Percentiles rank a stretch among this genome's conserved stretches.
Evolutionary conservation across 2,329 filamentous ascomycete genomes (phyloP).

Genomic region (Aspergillus viridinutans): DNA sequence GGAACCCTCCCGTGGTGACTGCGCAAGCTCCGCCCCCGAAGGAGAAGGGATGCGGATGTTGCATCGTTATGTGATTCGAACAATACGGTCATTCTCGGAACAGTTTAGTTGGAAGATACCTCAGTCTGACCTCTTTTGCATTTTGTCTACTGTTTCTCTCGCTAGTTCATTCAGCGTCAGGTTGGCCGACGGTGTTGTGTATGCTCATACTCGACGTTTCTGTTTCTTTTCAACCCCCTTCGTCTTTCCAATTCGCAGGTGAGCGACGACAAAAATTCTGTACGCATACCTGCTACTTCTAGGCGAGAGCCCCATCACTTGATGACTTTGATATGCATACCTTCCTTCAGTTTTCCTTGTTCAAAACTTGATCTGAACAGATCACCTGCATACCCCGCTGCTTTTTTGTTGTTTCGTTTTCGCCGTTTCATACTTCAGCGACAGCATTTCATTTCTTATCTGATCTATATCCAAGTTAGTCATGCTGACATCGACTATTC

Average conservation of each 20-base stretch:
- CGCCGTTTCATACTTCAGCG: not conserved
- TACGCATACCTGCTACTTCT: not conserved
- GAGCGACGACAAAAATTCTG: not conserved
- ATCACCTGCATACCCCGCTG: constrained; percentile 1
- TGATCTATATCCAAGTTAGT: not conserved
- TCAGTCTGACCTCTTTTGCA: not conserved
- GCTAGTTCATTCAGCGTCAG: constrained; percentile 16
- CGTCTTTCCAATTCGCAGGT: not conserved
- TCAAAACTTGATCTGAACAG: constrained; percentile 59
- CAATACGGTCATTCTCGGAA: not conserved
- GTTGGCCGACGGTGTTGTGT: constrained; percentile 5
- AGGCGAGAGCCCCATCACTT: constrained; percentile 1
- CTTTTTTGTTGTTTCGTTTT: not conserved
- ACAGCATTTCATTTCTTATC: not conserved
- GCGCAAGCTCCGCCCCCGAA: constrained; percentile 51
- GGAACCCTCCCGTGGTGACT: constrained; percentile 45
- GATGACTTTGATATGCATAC: constrained; percentile 62
- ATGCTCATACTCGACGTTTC: constrained; percentile 1
- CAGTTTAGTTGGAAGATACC: not conserved
- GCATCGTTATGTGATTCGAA: constrained; percentile 67
- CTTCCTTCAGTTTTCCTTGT: constrained; percentile 78
- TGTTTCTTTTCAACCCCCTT: not conserved
- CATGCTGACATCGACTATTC: not conserved
- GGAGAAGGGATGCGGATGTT: constrained; percentile 61
- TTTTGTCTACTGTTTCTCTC: not conserved